Conservation (phyloP, 202 grass and related monocot genomes). For the Dendrocalamus latiflorus region DNA sequence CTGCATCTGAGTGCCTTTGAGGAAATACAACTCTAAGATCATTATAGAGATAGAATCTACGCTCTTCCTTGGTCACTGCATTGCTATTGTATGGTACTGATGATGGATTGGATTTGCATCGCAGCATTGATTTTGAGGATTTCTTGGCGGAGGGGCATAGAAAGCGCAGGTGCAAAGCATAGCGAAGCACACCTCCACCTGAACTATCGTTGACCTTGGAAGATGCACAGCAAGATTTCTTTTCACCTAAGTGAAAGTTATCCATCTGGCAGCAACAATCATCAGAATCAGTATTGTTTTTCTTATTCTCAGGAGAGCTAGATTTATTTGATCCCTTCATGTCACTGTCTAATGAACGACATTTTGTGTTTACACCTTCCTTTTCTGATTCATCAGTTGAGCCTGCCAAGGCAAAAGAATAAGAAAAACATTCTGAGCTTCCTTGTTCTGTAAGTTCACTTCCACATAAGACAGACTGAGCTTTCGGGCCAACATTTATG, state of each 20-base stretch:
- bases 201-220: constrained; percentile 73
- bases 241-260: constrained; percentile 5
- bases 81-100: no score
- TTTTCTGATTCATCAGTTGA: constrained; percentile 38
- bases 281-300: constrained; percentile 31
- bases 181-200: constrained; percentile 65
- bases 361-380: not conserved
- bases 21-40: constrained; percentile 98
- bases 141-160: constrained; percentile 53
- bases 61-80: constrained; percentile 35
- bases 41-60: constrained; percentile 85
- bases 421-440: constrained; percentile 48
- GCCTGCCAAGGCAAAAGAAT: constrained; percentile 41
- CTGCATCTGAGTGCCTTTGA: constrained; percentile 86
- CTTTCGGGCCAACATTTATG: constrained; percentile 35
- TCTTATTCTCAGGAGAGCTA: constrained; percentile 29
- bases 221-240: constrained; percentile 39
- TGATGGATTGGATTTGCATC: no score
- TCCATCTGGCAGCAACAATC: constrained; percentile 39
- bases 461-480: constrained; percentile 36
- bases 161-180: constrained; percentile 89
- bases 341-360: constrained; percentile 14
- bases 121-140: constrained; percentile 62
- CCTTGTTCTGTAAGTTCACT: constrained; percentile 45
- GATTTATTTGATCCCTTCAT: constrained; percentile 35